Evolutionary conservation across 2,329 filamentous ascomycete genomes (phyloP), one percentile per base, ranked within the genome.

Genomic region (Penicillium freii): DNA sequence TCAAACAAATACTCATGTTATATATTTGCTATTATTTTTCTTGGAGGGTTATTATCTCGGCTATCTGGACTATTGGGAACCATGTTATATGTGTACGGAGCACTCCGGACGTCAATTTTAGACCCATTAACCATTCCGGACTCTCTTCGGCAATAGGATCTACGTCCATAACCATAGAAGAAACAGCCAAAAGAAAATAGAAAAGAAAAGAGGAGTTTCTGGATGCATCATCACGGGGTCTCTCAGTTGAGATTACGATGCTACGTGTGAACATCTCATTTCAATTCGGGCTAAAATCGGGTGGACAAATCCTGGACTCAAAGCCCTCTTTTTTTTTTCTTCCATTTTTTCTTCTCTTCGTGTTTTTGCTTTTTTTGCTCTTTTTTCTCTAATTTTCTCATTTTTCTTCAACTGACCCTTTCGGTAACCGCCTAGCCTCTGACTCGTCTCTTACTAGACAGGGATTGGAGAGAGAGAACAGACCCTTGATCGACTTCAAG

Each of bases 401-500:
- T 62, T 54, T 53, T 51, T 50, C 54, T 55, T 62, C 48, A 50
- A 54, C 36, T 10, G 11, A 50, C 59, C 21, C 64, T 69, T 66
- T 66, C 13, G 48, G 58, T 59, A 58, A 60, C 46, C 60, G 55
- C 60, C 49, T 43, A 43, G 45, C 23, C 45, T 45, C 47, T 51
- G 25, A 44, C 53, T 56, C 47, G 55, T 45, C 25, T 46, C 10
- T 29, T 45, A 63, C 56, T 58, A 23, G 23, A 39, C 61, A 64
- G 57, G 59, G 61, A 65, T 65, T 42, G 45, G 21, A 48, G 39
- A 25, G 43, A 60, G 58, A 57, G 64, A 67, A 67, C 63, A 66
- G 63, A 63, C 63, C 65, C 65, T 67, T 59, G 63, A 66, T 66
- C 61, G 61, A 46, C 60, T 55, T 65, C 47, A 62, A 65, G 63